phyloP scores from a whole-genome alignment of 2,329 filamentous ascomycete species.

The Thelonectria discophora region DNA sequence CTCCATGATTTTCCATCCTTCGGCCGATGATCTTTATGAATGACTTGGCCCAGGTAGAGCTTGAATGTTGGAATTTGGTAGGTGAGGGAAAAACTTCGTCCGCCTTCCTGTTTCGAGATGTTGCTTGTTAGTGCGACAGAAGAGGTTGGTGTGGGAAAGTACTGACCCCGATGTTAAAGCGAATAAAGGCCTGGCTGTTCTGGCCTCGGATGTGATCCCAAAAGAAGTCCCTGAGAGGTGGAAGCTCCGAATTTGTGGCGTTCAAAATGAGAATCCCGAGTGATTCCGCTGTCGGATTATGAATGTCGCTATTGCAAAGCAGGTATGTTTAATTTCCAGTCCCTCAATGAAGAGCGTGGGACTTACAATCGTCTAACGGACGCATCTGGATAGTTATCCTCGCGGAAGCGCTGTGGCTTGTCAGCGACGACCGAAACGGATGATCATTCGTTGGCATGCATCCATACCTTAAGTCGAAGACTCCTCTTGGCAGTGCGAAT shows the following conservation, averaged over 20 bases:
- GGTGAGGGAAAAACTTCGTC: background rate
- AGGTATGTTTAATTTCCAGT: too few species aligned
- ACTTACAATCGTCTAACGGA: constrained; percentile 7
- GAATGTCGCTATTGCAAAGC: background rate
- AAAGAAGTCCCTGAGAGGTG: background rate
- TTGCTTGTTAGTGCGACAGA: too few species aligned
- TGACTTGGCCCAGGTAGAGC: background rate
- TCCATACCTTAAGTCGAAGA: constrained; percentile 3
- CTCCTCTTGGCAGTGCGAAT: background rate
- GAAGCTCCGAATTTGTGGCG: background rate
- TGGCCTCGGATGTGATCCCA: constrained; percentile 9
- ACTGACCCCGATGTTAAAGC: constrained; percentile 5
- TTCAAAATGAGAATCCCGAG: constrained; percentile 2
- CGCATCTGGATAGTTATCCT: background rate
- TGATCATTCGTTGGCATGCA: background rate
- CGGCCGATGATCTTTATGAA: background rate
- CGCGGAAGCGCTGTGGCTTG: background rate
- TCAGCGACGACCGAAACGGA: background rate
- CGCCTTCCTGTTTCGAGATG: background rate
- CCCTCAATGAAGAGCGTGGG: background rate
- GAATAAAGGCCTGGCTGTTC: background rate
- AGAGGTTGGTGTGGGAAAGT: background rate
- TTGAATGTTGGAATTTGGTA: constrained; percentile 8
- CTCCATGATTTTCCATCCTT: background rate
- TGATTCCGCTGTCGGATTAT: constrained; percentile 1